These are phyloP conservation scores for Piper longum DNA, from an alignment of 164 flowering plant genomes.

Conservation along the genomic window DNA sequence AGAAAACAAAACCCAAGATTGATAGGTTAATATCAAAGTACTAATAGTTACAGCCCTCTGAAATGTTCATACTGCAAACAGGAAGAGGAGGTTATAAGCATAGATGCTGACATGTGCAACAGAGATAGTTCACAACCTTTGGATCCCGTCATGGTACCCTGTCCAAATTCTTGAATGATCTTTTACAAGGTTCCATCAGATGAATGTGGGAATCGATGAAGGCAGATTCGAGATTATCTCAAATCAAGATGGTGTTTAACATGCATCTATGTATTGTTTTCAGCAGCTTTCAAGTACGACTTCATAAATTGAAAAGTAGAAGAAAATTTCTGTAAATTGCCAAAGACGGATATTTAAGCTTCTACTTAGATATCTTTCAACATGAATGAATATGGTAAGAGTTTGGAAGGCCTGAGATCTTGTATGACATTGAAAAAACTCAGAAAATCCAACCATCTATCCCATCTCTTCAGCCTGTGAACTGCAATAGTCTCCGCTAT, in stretches of 20 bases:
- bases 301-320: too few species aligned
- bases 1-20: too few species aligned
- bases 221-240: too few species aligned
- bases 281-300: too few species aligned
- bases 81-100: slow-evolving; percentile 50
- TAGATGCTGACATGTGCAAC: slow-evolving; percentile 46
- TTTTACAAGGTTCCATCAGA: too few species aligned
- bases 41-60: not conserved
- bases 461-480: slow-evolving; percentile 49
- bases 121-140: slow-evolving; percentile 42
- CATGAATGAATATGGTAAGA: slow-evolving; percentile 22
- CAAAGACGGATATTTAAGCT: too few species aligned
- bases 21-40: not conserved
- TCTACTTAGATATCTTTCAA: not conserved
- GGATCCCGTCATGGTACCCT: slow-evolving; percentile 52
- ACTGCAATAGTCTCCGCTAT: slow-evolving; percentile 46
- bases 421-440: slow-evolving; percentile 41
- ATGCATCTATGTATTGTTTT: too few species aligned
- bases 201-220: too few species aligned
- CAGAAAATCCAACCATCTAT: slow-evolving; percentile 39
- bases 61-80: slow-evolving; percentile 14
- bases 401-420: slow-evolving; percentile 20
- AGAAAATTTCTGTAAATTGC: too few species aligned
- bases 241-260: too few species aligned
- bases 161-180: slow-evolving; percentile 12